Evolutionary conservation across 2,329 filamentous ascomycete species (phyloP), one percentile per base, ranked within the genome.

Genomic region (Diaporthe citri): DNA sequence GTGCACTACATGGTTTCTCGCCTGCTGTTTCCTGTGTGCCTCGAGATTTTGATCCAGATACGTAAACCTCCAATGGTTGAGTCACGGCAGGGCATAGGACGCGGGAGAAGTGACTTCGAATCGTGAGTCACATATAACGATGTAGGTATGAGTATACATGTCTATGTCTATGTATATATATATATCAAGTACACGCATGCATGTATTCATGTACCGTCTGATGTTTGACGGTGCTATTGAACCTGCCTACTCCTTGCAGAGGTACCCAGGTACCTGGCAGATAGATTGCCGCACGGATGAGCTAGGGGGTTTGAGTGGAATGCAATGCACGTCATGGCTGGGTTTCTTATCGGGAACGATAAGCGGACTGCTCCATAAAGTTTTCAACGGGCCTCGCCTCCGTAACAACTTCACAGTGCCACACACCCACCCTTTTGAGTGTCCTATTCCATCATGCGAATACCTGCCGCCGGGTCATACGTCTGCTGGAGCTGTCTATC

Each of bases 401-500:
- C 46, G 22, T 13, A 22, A 52, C 62, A 7, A 31, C 55, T 28
- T 31, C 22, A 28, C 55, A 46, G 12, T n/a, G 22, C 5, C 25
- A 69, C 34, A 43, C 64, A 12, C 57, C 9, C 17, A 56, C n/a
- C 43, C 41, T 39, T 55, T 39, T 41, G 46, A 70, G 39, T 70
- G 46, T 28, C 48, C 36, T 8, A 25, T 51, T 34, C 72, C 36
- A 86, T 83, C 81, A 76, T 85, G 71, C 79, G 79, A 70, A 78
- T 76, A 36, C 77, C 82, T 57, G 64, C 78, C 76, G 39, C 60
- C 25, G 73, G 73, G 34, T 79, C 80, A n/a, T 82, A 81, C 72
- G 76, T 83, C 39, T 84, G 83, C 74, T 80, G 82, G 79, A 80
- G 78, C 73, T 86, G 82, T 72, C 73, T 76, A 12, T 71, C 72